These are phyloP conservation scores for Patellaria atrata DNA, from an alignment of 495 filamentous ascomycete species.

Conservation along the genomic window DNA sequence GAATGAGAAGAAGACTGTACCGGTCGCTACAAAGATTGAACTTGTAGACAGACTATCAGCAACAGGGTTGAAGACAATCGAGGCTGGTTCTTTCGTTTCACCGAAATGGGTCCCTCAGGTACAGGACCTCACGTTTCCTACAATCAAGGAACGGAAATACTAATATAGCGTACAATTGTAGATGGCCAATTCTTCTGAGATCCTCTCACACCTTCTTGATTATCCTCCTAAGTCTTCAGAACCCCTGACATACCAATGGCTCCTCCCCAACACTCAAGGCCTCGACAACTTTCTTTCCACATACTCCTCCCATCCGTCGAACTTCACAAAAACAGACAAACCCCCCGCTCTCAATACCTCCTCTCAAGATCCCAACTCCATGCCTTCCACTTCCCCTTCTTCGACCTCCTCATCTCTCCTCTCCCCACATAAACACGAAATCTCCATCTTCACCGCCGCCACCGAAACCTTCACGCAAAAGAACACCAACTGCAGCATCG, in stretches of 20 bases:
- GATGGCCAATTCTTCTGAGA: conserved; percentile 86
- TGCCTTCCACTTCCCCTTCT: conserved; percentile 25
- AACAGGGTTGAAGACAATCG: conserved; percentile 75
- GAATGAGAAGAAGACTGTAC: conserved; percentile 79
- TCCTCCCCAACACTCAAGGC: conserved; percentile 79
- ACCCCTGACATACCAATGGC: conserved; percentile 79
- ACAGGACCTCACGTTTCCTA: conserved; percentile 10
- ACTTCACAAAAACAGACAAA: conserved; percentile 16
- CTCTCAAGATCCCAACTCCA: conserved; percentile 28
- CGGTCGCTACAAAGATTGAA: conserved; percentile 72
- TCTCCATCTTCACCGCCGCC: conserved; percentile 85
- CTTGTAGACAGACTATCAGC: conserved; percentile 66
- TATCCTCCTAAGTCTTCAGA: conserved; percentile 41
- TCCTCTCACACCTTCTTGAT: conserved; percentile 58
- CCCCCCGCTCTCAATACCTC: conserved; percentile 33
- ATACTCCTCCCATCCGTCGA: conserved; percentile 28
- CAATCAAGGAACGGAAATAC: background rate
- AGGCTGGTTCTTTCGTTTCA: conserved; percentile 88
- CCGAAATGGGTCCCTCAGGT: conserved; percentile 99
- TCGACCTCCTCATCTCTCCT: too few relatives aligned
- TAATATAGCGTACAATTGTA: conserved; percentile 27
- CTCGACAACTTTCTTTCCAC: conserved; percentile 42
- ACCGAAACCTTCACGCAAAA: conserved; percentile 82
- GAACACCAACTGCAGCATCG: conserved; percentile 84
- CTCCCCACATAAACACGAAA: conserved; percentile 53